These are phyloP conservation scores for Tulasnella sp. DNA, from an alignment of 768 basidiomycete genomes.

Conservation along the genomic window DNA sequence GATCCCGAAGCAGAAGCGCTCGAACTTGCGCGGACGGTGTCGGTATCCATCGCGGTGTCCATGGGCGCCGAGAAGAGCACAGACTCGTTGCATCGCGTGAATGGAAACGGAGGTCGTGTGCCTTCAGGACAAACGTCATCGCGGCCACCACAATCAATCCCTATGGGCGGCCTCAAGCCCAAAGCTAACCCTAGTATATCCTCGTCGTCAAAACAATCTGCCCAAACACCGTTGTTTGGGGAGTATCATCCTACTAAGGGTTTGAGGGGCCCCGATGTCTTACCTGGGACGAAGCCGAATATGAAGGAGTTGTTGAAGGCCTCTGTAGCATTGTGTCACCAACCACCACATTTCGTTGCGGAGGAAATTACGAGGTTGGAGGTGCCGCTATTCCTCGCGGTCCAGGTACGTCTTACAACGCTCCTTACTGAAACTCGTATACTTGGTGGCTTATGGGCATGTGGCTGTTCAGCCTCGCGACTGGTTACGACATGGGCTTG, in stretches of 20 bases:
- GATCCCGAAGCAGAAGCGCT: slow-evolving; percentile 4
- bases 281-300: slow-evolving; percentile 35
- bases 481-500: slow-evolving; percentile 68
- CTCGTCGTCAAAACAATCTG: background rate
- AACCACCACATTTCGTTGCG: slow-evolving; percentile 58
- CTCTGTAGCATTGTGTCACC: slow-evolving; percentile 34
- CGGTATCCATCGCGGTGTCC: background rate
- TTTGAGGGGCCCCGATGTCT: slow-evolving; percentile 7
- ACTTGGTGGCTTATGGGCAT: no score
- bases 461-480: slow-evolving; percentile 56
- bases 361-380: slow-evolving; percentile 75
- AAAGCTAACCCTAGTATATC: background rate
- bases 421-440: slow-evolving; percentile 1
- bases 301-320: slow-evolving; percentile 50
- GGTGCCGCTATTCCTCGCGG: slow-evolving; percentile 54
- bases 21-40: background rate
- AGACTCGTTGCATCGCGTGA: background rate
- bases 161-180: background rate
- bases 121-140: background rate
- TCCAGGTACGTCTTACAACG: slow-evolving; percentile 46
- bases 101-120: no score
- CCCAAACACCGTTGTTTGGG: background rate
- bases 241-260: background rate
- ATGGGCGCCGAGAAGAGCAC: background rate
- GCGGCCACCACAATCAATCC: background rate